A percentile compares a stretch with the other conserved stretches of the same genome.
phyloP scores from a whole-genome alignment of 1,139 yeast species.

The Schwanniomyces etchellsii region DNA sequence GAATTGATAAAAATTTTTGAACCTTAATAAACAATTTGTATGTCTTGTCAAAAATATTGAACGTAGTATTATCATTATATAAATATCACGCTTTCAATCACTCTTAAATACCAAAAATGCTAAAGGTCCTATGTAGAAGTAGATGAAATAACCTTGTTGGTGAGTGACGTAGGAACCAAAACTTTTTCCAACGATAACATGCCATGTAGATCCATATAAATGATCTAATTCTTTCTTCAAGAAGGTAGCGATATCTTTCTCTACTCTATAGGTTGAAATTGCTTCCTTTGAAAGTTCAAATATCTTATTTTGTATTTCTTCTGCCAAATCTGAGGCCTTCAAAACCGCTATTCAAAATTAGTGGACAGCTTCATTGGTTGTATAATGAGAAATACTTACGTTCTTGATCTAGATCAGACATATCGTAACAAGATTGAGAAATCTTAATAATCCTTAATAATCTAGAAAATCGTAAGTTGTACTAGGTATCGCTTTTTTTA shows the following conservation, averaged over 20 bases:
- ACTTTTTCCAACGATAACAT: slow-evolving; percentile 87
- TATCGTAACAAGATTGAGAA: too few species aligned
- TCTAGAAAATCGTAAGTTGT: too few species aligned
- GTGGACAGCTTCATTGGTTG: slow-evolving; percentile 4
- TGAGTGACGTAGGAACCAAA: slow-evolving; percentile 95
- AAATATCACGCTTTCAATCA: too few species aligned
- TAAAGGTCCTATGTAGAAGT: slow-evolving; percentile 74
- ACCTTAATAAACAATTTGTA: neutral
- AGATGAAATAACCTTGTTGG: slow-evolving; percentile 75
- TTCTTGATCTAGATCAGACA: slow-evolving; percentile 4
- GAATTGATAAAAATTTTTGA: neutral
- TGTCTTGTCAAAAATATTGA: neutral
- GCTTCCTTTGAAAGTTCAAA: slow-evolving; percentile 57
- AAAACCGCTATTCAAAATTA: slow-evolving; percentile 29
- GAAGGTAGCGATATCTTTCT: slow-evolving; percentile 74
- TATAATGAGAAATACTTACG: slow-evolving; percentile 3
- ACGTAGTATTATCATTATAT: neutral
- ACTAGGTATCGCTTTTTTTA: too few species aligned
- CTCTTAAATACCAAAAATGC: slow-evolving; percentile 85
- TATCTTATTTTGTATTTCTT: slow-evolving; percentile 54
- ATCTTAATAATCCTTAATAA: too few species aligned
- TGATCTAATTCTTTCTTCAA: slow-evolving; percentile 67
- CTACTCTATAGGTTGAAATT: slow-evolving; percentile 34
- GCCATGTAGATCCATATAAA: slow-evolving; percentile 83
- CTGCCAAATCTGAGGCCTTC: slow-evolving; percentile 46